These are phyloP conservation scores for Globisporangium polare DNA, from an alignment of 352 stramenopile species.

Conservation along the genomic window DNA sequence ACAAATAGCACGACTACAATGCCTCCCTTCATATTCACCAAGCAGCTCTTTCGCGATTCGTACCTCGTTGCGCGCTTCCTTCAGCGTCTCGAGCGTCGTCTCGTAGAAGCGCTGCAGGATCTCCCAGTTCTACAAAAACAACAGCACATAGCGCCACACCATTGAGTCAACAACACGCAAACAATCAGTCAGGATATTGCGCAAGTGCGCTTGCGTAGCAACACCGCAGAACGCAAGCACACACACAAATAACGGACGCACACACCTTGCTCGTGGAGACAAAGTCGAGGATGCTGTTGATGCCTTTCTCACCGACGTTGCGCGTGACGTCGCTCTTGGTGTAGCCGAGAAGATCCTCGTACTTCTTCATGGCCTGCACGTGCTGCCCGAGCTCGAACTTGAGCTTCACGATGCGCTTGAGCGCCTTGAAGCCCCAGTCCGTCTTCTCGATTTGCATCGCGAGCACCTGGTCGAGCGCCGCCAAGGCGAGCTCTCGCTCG, in stretches of 20 bases:
- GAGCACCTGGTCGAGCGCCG: slow-evolving; percentile 51
- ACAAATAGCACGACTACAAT: neutral
- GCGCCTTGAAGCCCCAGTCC: slow-evolving; percentile 92
- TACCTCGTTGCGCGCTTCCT: slow-evolving; percentile 77
- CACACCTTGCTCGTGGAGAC: slow-evolving; percentile 82
- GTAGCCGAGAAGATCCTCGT: slow-evolving; percentile 88
- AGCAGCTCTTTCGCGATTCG: neutral
- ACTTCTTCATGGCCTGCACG: slow-evolving; percentile 73
- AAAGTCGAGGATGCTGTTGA: slow-evolving; percentile 95
- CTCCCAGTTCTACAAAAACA: slow-evolving; percentile 57
- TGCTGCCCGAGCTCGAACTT: slow-evolving; percentile 75
- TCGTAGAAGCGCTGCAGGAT: slow-evolving; percentile 85
- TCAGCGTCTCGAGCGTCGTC: slow-evolving; percentile 81
- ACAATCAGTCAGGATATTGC: too few species aligned
- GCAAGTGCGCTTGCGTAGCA: neutral
- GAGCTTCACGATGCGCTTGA: slow-evolving; percentile 95
- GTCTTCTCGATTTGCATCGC: slow-evolving; percentile 47
- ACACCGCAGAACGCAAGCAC: neutral
- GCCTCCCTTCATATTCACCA: neutral
- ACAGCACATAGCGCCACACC: neutral
- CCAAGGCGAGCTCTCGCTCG: slow-evolving; percentile 33
- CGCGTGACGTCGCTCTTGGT: slow-evolving; percentile 87
- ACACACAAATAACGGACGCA: neutral
- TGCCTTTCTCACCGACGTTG: slow-evolving; percentile 94
- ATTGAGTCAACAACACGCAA: neutral